A percentile compares a stretch with the other conserved stretches of the same genome.
These are phyloP conservation scores for Chaetomium tenue DNA, from an alignment of 495 filamentous ascomycete genomes.

Conservation along the genomic window DNA sequence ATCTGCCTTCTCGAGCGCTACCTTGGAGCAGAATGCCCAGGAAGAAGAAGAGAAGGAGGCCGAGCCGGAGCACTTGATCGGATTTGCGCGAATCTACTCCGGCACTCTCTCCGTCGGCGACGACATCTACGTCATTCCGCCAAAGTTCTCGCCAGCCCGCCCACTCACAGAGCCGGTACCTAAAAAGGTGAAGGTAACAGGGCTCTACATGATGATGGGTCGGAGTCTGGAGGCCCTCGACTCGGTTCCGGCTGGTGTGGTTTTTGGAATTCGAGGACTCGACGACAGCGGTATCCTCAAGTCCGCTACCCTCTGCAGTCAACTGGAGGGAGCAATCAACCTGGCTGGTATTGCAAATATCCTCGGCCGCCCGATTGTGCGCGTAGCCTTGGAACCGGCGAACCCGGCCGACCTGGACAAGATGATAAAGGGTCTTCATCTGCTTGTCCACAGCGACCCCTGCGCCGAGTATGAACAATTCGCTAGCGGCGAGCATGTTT, in stretches of 20 bases:
- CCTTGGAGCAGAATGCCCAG: slow-evolving; percentile 52
- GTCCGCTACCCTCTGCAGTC: slow-evolving; percentile 88
- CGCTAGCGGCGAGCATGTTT: slow-evolving; percentile 89
- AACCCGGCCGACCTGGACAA: slow-evolving; percentile 86
- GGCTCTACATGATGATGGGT: slow-evolving; percentile 95
- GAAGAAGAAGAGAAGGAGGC: slow-evolving; percentile 55
- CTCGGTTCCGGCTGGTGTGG: slow-evolving; percentile 86
- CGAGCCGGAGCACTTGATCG: slow-evolving; percentile 85
- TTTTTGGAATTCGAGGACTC: slow-evolving; percentile 93
- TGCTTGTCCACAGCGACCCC: slow-evolving; percentile 93
- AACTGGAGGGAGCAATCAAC: slow-evolving; percentile 85
- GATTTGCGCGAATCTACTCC: slow-evolving; percentile 91
- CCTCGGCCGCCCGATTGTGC: slow-evolving; percentile 81
- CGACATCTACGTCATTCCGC: slow-evolving; percentile 81
- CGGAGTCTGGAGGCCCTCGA: slow-evolving; percentile 77
- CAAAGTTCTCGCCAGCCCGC: slow-evolving; percentile 82
- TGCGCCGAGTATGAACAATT: slow-evolving; percentile 95
- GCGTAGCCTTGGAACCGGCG: slow-evolving; percentile 86
- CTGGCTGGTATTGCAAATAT: slow-evolving; percentile 77
- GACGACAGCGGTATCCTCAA: slow-evolving; percentile 84
- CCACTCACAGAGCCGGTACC: slow-evolving; percentile 76
- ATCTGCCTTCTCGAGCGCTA: slow-evolving; percentile 36
- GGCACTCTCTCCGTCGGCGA: slow-evolving; percentile 88
- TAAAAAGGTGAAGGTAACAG: slow-evolving; percentile 77
- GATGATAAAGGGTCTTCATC: slow-evolving; percentile 82